Base-by-base conservation (phyloP, 2,329 filamentous ascomycete species). In the Pseudogymnoascus sp. region DNA sequence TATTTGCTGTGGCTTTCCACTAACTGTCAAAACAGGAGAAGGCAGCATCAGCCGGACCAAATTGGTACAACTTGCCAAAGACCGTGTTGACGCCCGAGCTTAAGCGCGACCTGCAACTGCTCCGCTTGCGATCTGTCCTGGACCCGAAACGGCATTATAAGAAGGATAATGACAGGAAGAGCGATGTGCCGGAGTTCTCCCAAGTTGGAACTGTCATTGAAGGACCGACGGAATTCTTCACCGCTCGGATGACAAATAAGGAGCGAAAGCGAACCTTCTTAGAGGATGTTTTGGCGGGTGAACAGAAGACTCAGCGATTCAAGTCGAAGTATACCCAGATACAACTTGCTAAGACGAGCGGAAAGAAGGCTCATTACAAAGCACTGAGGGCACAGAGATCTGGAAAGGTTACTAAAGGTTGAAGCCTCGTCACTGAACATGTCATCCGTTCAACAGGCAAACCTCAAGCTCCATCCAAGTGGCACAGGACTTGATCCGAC, bases 91-190 rank as follows among this genome's bases (percentile, higher is more conserved):
- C 92, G 0, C 84, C 91, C 7, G 86, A 95, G 70, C 79, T 97
- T 64, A 96, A 92, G 75, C 84, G 91, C 67, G 93, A 99, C 72
- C 79, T 97, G 59, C 92, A 97, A 74, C 79, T 97, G 9, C 79
- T 99, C 63, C 87, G 90, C 66, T 93, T 97, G 88, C 86, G 94
- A 73, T 87, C 86, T 61, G 87, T 96, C 17, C 80, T 97, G 21
- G 93, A 97, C 67, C 87, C 92, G 0, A 93, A 97, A 72, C 82
- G 89, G 58, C 89, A 93, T 70, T 96, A 96, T 79, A 95, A 93
- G 73, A 97, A 97, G 74, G 87, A 93, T 59, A 83, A 78, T 59
- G 81, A 84, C 61, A 92, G 88, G 71, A 80, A 83, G 11, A 62
- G 68, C 63, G 79, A 84, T 64, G 76, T 88, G 1, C 94, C 94